Percentiles rank a stretch among this genome's conserved stretches.
Evolutionary conservation across 805 yeast genomes (phyloP).

Genomic region (Nakazawaea siamensis): DNA sequence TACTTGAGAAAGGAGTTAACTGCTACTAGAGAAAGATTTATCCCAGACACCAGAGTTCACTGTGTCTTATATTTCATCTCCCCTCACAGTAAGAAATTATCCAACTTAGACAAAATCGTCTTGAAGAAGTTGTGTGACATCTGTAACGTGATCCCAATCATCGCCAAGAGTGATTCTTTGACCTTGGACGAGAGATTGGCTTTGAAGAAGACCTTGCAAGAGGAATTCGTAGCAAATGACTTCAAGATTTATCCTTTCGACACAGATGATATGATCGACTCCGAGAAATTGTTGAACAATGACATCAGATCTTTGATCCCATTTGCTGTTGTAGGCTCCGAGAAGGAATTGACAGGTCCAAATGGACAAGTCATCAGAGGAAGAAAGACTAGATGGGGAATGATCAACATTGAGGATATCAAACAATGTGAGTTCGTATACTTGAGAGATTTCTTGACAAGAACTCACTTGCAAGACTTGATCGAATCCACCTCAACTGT

Average conservation of each 20-base stretch:
- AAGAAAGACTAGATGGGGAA: conserved; percentile 90
- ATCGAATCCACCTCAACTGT: conserved; percentile 83
- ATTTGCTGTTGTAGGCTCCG: conserved; percentile 92
- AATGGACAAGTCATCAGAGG: conserved; percentile 82
- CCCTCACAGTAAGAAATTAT: conserved; percentile 83
- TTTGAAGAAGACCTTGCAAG: conserved; percentile 70
- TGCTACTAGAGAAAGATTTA: conserved; percentile 80
- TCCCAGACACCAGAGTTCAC: conserved; percentile 87
- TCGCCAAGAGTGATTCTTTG: conserved; percentile 87
- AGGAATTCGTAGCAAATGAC: conserved; percentile 64
- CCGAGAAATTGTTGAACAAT: conserved; percentile 64
- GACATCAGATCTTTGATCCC: conserved; percentile 77
- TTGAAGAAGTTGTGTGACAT: conserved; percentile 80
- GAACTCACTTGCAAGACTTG: conserved; percentile 93
- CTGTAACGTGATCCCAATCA: conserved; percentile 90
- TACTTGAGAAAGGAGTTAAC: conserved; percentile 90
- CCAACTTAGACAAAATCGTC: conserved; percentile 74
- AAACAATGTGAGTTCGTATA: conserved; percentile 94
- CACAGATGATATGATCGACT: conserved; percentile 56
- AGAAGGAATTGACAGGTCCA: conserved; percentile 55
- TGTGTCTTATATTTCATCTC: conserved; percentile 86
- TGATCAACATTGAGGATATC: conserved; percentile 87
- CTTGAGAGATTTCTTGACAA: conserved; percentile 86
- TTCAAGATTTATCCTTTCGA: conserved; percentile 84
- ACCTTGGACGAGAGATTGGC: conserved; percentile 77